Percentiles rank a stretch among this genome's conserved stretches.
Evolutionary conservation across 1,284 basidiomycete species (phyloP).

Genomic region (Jaminaea rosea): DNA sequence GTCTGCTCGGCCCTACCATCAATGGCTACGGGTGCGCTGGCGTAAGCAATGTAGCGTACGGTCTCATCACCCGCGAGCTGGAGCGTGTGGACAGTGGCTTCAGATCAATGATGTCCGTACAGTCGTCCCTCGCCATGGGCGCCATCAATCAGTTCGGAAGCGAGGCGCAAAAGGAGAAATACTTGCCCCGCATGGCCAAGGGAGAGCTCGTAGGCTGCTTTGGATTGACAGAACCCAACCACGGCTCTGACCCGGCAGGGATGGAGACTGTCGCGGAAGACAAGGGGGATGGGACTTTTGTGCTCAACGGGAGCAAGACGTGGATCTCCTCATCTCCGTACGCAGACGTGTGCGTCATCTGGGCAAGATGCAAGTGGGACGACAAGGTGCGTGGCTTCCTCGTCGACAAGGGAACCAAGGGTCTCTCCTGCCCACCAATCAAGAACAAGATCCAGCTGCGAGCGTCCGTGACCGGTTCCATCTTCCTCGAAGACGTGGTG

Average conservation of each 20-base stretch:
- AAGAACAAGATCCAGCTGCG: slow-evolving; percentile 87
- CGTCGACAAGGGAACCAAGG: slow-evolving; percentile 78
- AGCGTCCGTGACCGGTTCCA: slow-evolving; percentile 80
- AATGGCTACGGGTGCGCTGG: slow-evolving; percentile 90
- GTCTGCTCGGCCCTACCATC: slow-evolving; percentile 83
- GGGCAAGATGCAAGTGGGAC: slow-evolving; percentile 93
- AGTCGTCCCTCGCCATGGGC: slow-evolving; percentile 96
- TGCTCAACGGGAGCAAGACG: slow-evolving; percentile 83
- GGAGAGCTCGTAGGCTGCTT: slow-evolving; percentile 89
- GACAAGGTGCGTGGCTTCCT: slow-evolving; percentile 83
- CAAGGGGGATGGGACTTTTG: slow-evolving; percentile 60
- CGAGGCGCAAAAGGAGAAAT: slow-evolving; percentile 82
- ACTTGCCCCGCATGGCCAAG: slow-evolving; percentile 72
- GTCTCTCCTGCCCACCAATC: slow-evolving; percentile 77
- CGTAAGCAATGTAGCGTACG: slow-evolving; percentile 82
- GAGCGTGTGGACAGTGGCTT: slow-evolving; percentile 94
- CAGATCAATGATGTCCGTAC: slow-evolving; percentile 88
- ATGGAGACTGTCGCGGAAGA: slow-evolving; percentile 92
- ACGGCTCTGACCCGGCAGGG: slow-evolving; percentile 82
- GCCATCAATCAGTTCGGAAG: slow-evolving; percentile 84
- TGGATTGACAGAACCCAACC: slow-evolving; percentile 90
- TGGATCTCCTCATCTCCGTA: slow-evolving; percentile 72
- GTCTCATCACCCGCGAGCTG: slow-evolving; percentile 83
- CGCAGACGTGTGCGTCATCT: slow-evolving; percentile 67
- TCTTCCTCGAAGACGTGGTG: slow-evolving; percentile 60